phyloP scores from a whole-genome alignment of 371 early-diverging fungal species.

The Parasitella parasitica region DNA sequence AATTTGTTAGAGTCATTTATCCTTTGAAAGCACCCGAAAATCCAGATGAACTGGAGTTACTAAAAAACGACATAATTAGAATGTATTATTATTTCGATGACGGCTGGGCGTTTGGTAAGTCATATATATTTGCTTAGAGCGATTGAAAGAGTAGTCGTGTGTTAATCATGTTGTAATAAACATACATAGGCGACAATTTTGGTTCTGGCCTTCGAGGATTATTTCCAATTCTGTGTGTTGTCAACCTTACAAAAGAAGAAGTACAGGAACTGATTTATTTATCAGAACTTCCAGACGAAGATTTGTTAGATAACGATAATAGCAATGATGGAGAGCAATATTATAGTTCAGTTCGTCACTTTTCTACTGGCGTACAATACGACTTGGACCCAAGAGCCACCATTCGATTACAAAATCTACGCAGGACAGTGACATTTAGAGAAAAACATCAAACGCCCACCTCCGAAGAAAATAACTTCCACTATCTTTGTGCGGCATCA shows the following conservation, averaged over 20 bases:
- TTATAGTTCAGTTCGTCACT: slow-evolving; percentile 13
- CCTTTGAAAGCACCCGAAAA: slow-evolving; percentile 26
- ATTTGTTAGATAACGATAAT: background rate
- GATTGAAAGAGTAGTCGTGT: background rate
- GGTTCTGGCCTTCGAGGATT: slow-evolving; percentile 26
- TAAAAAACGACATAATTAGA: slow-evolving; percentile 59
- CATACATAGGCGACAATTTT: slow-evolving; percentile 23
- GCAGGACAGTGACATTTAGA: slow-evolving; percentile 6
- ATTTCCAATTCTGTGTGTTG: slow-evolving; percentile 26
- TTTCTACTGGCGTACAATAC: slow-evolving; percentile 17
- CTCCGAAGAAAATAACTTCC: slow-evolving; percentile 15
- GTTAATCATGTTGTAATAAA: background rate
- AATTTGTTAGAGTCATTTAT: slow-evolving; percentile 20
- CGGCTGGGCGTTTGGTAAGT: slow-evolving; percentile 66
- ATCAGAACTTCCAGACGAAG: slow-evolving; percentile 12
- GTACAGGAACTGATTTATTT: slow-evolving; percentile 11
- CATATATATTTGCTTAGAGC: background rate
- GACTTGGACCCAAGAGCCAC: slow-evolving; percentile 12
- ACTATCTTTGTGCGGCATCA: slow-evolving; percentile 10
- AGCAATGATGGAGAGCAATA: background rate
- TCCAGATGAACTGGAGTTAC: slow-evolving; percentile 65
- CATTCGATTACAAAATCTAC: slow-evolving; percentile 13
- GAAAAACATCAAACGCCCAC: background rate
- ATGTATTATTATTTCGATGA: slow-evolving; percentile 61
- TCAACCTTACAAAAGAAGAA: slow-evolving; percentile 19